Conservation (phyloP, 2,329 filamentous ascomycete species). For the Neopestalotiopsis rosae region DNA sequence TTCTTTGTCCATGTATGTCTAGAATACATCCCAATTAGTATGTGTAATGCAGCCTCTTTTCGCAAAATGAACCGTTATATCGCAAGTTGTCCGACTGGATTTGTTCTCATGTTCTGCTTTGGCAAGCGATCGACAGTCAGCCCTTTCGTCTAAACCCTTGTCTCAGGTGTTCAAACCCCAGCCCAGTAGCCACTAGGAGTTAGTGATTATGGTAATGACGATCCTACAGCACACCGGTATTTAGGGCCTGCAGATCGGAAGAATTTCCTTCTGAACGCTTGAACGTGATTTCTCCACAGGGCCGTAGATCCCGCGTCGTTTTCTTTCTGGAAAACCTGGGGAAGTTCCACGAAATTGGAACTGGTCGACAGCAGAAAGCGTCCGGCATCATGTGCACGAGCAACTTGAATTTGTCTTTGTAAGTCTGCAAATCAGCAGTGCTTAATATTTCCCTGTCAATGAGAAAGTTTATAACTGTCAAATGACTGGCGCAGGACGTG, state of each 20-base stretch:
- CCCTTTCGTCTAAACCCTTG: neutral
- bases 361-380: too few relatives aligned
- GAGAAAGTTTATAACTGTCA: neutral
- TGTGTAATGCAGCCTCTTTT: neutral
- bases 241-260: neutral
- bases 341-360: neutral
- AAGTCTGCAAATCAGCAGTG: too few relatives aligned
- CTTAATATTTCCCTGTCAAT: too few relatives aligned
- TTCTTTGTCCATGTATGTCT: neutral
- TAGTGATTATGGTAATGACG: slow-evolving; percentile 4
- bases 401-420: too few relatives aligned
- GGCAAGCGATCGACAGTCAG: neutral
- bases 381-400: too few relatives aligned
- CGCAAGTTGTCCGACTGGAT: neutral
- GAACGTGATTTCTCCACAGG: neutral
- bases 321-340: neutral
- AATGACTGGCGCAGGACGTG: neutral
- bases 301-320: neutral
- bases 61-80: neutral
- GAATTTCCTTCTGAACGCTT: neutral
- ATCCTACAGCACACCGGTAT: neutral
- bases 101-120: neutral
- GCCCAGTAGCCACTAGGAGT: neutral
- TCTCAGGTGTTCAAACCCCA: neutral
- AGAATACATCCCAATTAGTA: neutral